phyloP scores from a whole-genome alignment of 305 asterid genomes.

The Caryopteris hybrid region DNA sequence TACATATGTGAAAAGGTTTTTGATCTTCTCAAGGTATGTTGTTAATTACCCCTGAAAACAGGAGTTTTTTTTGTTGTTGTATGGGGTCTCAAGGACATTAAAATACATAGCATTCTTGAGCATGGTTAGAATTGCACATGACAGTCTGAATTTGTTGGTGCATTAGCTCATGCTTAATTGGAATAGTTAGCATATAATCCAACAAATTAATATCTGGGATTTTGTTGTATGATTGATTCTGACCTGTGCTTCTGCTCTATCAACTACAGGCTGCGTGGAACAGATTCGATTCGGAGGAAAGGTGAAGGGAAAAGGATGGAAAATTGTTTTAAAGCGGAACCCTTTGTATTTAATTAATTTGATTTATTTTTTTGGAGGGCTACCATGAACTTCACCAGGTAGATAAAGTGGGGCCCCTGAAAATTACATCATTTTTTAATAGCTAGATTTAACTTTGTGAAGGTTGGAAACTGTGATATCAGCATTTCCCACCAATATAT shows the following conservation, averaged over 20 bases:
- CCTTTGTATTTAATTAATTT: constrained; percentile 25
- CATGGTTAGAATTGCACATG: background rate
- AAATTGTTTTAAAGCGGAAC: constrained; percentile 7
- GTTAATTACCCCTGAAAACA: background rate
- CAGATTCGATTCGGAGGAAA: constrained; percentile 87
- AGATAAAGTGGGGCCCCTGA: background rate
- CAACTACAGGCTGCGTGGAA: constrained; percentile 82
- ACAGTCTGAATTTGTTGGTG: no score
- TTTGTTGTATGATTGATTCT: no score
- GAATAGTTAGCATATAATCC: no score
- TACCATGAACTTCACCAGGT: constrained; percentile 1
- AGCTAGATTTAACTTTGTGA: background rate
- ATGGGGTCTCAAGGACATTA: background rate
- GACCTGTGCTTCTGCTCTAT: constrained; percentile 8
- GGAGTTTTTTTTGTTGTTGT: no score
- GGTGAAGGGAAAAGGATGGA: constrained; percentile 28
- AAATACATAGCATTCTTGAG: background rate
- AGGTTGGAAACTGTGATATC: background rate
- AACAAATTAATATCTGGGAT: no score
- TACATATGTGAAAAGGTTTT: constrained; percentile 91
- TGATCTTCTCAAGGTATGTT: constrained; percentile 82
- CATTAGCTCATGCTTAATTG: no score
- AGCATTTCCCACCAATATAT: no score
- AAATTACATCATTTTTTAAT: background rate
- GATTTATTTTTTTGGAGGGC: constrained; percentile 23